Evolutionary conservation across 176 grass and related monocot genomes (phyloP).

Genomic region (Carex parvula): DNA sequence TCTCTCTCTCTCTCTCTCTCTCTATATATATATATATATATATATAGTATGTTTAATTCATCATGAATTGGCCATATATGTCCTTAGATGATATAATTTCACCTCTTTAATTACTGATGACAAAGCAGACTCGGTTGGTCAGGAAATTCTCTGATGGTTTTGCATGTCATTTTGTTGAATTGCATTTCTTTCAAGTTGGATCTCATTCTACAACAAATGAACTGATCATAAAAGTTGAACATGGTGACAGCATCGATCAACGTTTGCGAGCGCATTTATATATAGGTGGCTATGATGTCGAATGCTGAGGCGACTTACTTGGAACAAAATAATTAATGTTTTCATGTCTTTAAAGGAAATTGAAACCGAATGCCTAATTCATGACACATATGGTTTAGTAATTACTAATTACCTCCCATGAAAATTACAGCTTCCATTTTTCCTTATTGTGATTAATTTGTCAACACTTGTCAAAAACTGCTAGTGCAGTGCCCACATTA

Average conservation of each 20-base stretch:
- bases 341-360: neutral
- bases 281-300: neutral
- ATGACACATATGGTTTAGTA: neutral
- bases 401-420: neutral
- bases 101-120: neutral
- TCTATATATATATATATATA: no score
- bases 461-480: neutral
- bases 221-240: neutral
- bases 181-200: neutral
- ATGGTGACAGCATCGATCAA: no score
- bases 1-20: no score
- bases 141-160: neutral
- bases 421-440: slow-evolving; percentile 3
- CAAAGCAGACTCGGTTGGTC: neutral
- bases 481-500: neutral
- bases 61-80: neutral
- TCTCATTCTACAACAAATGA: neutral
- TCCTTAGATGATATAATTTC: neutral
- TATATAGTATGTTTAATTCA: neutral
- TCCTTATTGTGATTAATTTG: neutral
- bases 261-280: no score
- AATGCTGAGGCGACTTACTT: neutral
- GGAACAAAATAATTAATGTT: neutral
- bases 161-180: neutral
- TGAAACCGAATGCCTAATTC: neutral